These are phyloP conservation scores for Aspergillus transmontanensis DNA, from an alignment of 2,329 filamentous ascomycete genomes.

Conservation along the genomic window DNA sequence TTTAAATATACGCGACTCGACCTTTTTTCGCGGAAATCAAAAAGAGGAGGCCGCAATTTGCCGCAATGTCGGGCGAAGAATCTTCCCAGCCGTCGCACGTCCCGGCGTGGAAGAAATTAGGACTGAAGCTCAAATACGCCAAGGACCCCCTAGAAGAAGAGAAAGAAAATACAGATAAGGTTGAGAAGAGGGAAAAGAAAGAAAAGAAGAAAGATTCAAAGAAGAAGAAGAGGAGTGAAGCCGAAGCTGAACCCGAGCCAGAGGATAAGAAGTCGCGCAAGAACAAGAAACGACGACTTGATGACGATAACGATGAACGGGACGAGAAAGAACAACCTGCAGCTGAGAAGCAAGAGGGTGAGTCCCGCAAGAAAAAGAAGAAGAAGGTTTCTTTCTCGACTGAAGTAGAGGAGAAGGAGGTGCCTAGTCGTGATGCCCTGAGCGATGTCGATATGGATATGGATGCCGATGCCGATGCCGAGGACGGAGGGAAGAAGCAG, in stretches of 20 bases:
- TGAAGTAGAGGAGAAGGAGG: constrained; percentile 63
- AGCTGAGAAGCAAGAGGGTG: constrained; percentile 4
- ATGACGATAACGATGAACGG: constrained; percentile 22
- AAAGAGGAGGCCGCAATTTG: neutral
- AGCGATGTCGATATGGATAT: neutral
- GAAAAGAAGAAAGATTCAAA: constrained; percentile 11
- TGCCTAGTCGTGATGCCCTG: constrained; percentile 43
- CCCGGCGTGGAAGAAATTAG: constrained; percentile 64
- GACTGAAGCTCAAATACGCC: constrained; percentile 61
- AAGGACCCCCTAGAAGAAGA: constrained; percentile 31
- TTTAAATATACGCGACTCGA: constrained; percentile 9
- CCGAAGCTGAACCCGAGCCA: neutral
- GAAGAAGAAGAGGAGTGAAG: neutral
- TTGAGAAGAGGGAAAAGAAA: constrained; percentile 4
- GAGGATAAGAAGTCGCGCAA: constrained; percentile 27
- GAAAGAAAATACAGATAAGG: constrained; percentile 20
- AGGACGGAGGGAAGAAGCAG: constrained; percentile 23
- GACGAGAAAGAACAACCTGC: constrained; percentile 21
- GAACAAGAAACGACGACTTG: constrained; percentile 21
- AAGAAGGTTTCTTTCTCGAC: constrained; percentile 68
- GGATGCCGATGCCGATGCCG: neutral
- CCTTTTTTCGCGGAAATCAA: neutral
- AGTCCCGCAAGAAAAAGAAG: constrained; percentile 35
- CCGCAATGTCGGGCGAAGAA: constrained; percentile 27
- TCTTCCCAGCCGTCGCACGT: constrained; percentile 27